Percentiles rank a stretch among this genome's conserved stretches.
Conservation (phyloP, 345 rosid species). For the Populus nigra region DNA sequence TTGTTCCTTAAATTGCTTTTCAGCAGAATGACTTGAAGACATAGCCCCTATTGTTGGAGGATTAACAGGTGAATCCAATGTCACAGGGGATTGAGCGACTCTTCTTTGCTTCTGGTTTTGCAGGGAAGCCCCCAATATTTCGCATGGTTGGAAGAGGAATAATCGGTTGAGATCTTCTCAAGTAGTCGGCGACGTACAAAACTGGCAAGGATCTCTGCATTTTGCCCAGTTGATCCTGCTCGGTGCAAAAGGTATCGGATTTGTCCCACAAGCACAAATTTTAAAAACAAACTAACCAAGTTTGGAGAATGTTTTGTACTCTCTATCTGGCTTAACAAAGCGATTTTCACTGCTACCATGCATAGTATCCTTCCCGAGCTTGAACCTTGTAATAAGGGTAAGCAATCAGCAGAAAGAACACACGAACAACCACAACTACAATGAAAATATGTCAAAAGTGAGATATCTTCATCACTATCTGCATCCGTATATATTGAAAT, state of each 20-base stretch:
- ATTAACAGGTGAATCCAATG: constrained; percentile 14
- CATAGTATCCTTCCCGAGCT: constrained; percentile 24
- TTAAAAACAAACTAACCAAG: background rate
- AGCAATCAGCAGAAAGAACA: constrained; percentile 24
- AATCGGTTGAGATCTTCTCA: constrained; percentile 43
- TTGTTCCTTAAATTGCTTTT: constrained; percentile 7
- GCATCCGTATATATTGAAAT: background rate
- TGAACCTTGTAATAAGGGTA: no score
- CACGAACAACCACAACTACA: background rate
- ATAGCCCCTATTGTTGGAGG: constrained; percentile 7
- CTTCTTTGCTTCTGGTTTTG: constrained; percentile 50
- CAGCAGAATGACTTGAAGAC: constrained; percentile 8
- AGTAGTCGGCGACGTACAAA: constrained; percentile 60
- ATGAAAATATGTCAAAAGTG: background rate
- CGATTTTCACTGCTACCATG: constrained; percentile 12
- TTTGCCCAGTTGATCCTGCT: constrained; percentile 36
- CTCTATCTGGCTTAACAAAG: constrained; percentile 25
- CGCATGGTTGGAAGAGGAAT: constrained; percentile 45
- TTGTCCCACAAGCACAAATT: constrained; percentile 5
- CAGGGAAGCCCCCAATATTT: constrained; percentile 86
- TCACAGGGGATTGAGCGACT: constrained; percentile 27
- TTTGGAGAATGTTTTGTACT: constrained; percentile 22
- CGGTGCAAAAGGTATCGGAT: background rate
- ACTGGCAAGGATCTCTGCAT: constrained; percentile 30
- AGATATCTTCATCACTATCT: background rate